A percentile compares a stretch with the other conserved stretches of the same genome.
Evolutionary conservation across 1,284 basidiomycete genomes (phyloP).

Genomic region (Sanguinoderma infundibulare): DNA sequence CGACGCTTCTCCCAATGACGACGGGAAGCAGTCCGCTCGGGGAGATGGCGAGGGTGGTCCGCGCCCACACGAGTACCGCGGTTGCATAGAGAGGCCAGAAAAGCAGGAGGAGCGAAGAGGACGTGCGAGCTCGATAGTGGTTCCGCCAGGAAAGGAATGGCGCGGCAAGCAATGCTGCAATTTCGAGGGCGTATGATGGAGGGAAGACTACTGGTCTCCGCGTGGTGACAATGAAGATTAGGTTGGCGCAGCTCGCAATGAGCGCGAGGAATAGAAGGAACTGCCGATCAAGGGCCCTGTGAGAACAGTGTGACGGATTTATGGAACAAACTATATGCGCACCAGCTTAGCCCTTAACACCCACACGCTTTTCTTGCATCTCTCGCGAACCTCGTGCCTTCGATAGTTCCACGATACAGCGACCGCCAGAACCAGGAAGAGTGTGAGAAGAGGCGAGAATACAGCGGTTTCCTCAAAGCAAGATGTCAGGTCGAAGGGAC

Average conservation of each 20-base stretch:
- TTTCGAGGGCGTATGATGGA: constrained; percentile 63
- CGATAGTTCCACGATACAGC: constrained; percentile 41
- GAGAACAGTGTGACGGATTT: neutral
- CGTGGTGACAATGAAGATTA: constrained; percentile 40
- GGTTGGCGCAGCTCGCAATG: constrained; percentile 43
- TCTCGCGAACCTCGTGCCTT: constrained; percentile 30
- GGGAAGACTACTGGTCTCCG: constrained; percentile 52
- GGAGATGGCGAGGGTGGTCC: constrained; percentile 52
- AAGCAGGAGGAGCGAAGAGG: constrained; percentile 79
- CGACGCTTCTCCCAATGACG: constrained; percentile 51
- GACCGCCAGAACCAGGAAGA: constrained; percentile 50
- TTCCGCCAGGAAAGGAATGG: constrained; percentile 64
- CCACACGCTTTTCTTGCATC: constrained; percentile 46
- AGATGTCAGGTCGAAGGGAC: constrained; percentile 80
- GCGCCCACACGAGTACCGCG: constrained; percentile 60
- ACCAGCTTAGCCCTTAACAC: constrained; percentile 69
- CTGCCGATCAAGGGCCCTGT: constrained; percentile 36
- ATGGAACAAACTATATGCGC: constrained; percentile 33
- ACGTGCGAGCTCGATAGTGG: constrained; percentile 78
- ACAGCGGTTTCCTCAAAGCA: constrained; percentile 86
- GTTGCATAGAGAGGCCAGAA: constrained; percentile 82
- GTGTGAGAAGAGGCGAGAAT: constrained; percentile 53
- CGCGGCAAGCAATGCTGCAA: constrained; percentile 51
- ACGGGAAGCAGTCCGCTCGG: constrained; percentile 38
- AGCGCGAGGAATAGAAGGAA: constrained; percentile 48